Base-by-base conservation (phyloP, 2,329 filamentous ascomycete species). In the Aspergillus sp. region DNA sequence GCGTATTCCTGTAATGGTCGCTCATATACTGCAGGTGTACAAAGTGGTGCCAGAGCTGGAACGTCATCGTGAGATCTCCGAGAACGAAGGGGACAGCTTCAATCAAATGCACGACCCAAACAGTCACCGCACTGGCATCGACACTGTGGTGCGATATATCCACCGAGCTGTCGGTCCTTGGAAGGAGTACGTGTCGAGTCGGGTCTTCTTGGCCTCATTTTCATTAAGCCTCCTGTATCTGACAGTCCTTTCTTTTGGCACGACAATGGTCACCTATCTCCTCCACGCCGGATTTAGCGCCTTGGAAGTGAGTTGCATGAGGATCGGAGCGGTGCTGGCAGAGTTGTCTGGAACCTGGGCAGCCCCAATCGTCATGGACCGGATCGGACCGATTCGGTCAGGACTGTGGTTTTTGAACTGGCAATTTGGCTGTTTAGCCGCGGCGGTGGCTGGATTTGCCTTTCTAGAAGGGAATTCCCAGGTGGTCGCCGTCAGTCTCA, bases 321-420 rank as follows among this genome's bases (percentile, higher is more conserved):
- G 78, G 33, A 75, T 76, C 6, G 68, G 72, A 16, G 76, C 79
- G 3, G 78, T 79, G 4, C 45, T 75, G 7, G 74, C 80, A n/a
- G 81, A 83, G 58, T 70, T 83, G 11, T 76, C 73, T 14, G 79
- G 79, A 10, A 83, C 81, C 2, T 74, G 79, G 59, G 66, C 79
- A 7, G 80, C 79, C 1, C 80, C 81, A 0, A 62, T 71, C 14
- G 68, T 79, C 4, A 79, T 82, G 64, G 66, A 68, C 2, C 70
- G 68, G 36, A 79, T 86, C 36, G 83, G 84, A 0, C 72, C 79
- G 1, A 74, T 89, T 7, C 75, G 88, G n/a, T 78, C 81, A 0
- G 88, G 87, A 0, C 75, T 90, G 3, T 91, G 88, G 88, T 84
- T 83, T 56, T 64, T 86, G 9, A 84, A 80, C 50, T 88, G 84